These are phyloP conservation scores for Globisporangium viniferum DNA, from an alignment of 352 stramenopile species.

Conservation along the genomic window DNA sequence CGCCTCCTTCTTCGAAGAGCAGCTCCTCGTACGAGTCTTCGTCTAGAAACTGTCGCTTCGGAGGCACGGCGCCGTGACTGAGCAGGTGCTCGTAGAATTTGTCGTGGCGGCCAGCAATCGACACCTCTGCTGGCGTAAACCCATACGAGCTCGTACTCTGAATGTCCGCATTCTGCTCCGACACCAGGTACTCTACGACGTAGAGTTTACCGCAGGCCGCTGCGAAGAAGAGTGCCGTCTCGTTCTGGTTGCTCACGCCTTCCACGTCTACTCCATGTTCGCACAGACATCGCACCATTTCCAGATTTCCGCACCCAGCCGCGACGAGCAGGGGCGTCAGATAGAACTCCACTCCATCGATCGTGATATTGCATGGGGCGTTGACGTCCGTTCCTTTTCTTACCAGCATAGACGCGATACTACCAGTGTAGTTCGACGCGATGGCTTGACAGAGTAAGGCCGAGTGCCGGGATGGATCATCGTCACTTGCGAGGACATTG, in stretches of 20 bases:
- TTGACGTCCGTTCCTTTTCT: not conserved
- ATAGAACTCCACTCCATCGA: not conserved
- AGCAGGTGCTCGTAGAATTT: not conserved
- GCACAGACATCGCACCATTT: not conserved
- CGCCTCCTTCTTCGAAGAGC: not conserved
- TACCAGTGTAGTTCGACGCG: not conserved
- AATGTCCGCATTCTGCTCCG: not conserved
- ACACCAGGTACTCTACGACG: not conserved
- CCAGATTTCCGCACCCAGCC: not conserved
- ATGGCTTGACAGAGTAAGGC: not conserved
- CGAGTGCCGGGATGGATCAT: not conserved
- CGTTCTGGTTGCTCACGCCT: not conserved
- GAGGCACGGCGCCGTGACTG: not conserved
- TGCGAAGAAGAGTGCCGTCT: conserved; percentile 8
- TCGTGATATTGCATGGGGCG: not conserved
- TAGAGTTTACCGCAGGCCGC: not conserved
- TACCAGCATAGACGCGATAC: not conserved
- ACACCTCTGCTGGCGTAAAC: not conserved
- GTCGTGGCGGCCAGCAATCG: not conserved
- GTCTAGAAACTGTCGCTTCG: not conserved
- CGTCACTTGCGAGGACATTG: not conserved
- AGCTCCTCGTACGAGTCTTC: not conserved
- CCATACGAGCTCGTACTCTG: not conserved
- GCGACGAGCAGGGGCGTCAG: not conserved
- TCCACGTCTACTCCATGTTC: conserved; percentile 1